Base-by-base conservation (phyloP, 495 filamentous ascomycete genomes). In the Penicillium psychrofluorescens region DNA sequence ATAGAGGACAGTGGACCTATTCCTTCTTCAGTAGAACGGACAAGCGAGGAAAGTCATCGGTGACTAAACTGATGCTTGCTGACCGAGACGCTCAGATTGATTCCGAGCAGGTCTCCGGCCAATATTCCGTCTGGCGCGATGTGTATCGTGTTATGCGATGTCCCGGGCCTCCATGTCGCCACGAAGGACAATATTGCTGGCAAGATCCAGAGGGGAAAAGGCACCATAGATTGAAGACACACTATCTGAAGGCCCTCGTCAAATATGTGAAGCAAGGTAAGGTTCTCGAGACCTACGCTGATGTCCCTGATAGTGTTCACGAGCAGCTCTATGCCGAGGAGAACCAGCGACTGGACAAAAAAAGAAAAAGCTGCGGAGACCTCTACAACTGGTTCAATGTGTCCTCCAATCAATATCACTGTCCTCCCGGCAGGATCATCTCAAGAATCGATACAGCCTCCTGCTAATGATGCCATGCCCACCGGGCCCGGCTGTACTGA, bases 121-220 rank as follows among this genome's bases (percentile, higher is more conserved):
- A 22, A 22, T 4, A 22, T 51, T 8, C 35, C 63, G 15, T 61
- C 61, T 44, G 36, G 40, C 46, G 43, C 1, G 48, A 51, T 49
- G 28, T 55, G 11, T 51, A 55, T 41, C 16, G 39, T 38, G 29
- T 46, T 8, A 51, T 56, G 39, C 41, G 46, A 41, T 55, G 49
- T 43, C 55, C 51, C 29, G 36, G 52, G 11, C 46, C 46, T 31
- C 49, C 37, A 50, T 59, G 29, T 46, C 49, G 46, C 49, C 44
- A 49, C 16, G 36, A 53, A 53, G 44, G 49, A 27, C 42, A 50
- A 43, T 53, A 55, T 39, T 50, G 44, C 46, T 55, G 34, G 55
- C 34, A 58, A 54, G 50, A 51, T 27, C 47, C 41, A 12, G 42
- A 54, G 15, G 37, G 48, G 1, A 49, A 51, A 41, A 40, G n/a